Evolutionary conservation across 306 rosid genomes (phyloP), one percentile per base, ranked within the genome.

Genomic region (Pachyrhizus erosus): DNA sequence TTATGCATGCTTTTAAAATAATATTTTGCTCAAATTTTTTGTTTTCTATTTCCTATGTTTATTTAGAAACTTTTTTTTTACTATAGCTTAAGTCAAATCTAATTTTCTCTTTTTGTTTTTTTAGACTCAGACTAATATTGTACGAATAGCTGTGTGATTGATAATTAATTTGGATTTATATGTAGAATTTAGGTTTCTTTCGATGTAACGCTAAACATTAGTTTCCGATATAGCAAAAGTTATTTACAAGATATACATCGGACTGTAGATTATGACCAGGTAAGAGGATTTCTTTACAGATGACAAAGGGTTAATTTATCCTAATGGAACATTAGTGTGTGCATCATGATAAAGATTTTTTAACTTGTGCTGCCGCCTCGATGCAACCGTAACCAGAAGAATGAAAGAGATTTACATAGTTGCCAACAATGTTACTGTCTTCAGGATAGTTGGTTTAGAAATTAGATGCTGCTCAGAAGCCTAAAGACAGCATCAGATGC

Each of bases 391-490:
- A 61, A 46, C 43, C 75, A 61, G 75, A 76, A 39, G 20, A 80
- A 81, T 17, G 64, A 27, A 64, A 29, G 8, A 40, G 24, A 80
- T 76, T 54, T 68, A 84, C 80, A 13, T 80, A 14, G 70, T 73
- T 48, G 58, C 12, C 49, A 43, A 33, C 75, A 83, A 71, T 43
- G 73, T 80, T 78, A 29, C 74, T 45, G 33, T 43, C 80, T 24
- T 61, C 73, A 67, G 17, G 65, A 66, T 55, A 75, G 24, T 26
- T 73, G 33, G 21, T 75, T 65, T 39, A 42, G 62, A 65, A 55
- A 52, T 52, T 61, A 39, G 42, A 84, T 51, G 62, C 61, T 77
- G 61, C 79, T 80, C 60, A 64, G 80, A 72, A 64, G 83, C 80
- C 78, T 68, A 58, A 27, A 37, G 76, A 27, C 39, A 43, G 54